A percentile compares a stretch with the other conserved stretches of the same genome.
These are phyloP conservation scores for Pichia thaimueangensis DNA, from an alignment of 805 yeast species.

Conservation along the genomic window DNA sequence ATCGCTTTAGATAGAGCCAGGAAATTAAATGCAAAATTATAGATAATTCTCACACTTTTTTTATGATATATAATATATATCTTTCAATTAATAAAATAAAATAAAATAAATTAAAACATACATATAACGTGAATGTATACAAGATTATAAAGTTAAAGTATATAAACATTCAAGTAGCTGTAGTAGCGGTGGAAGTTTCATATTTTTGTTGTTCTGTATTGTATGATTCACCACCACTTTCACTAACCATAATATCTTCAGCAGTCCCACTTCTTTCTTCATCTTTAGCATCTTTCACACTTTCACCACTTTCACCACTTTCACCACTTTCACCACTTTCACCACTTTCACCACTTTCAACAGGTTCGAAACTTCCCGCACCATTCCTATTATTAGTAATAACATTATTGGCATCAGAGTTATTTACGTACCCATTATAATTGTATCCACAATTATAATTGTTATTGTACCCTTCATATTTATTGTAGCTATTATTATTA, in stretches of 20 bases:
- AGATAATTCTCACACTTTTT: too few relatives aligned
- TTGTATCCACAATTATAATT: not conserved
- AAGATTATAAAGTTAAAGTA: too few relatives aligned
- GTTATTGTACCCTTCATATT: not conserved
- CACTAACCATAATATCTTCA: too few relatives aligned
- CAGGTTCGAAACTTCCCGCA: not conserved
- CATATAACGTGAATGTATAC: too few relatives aligned
- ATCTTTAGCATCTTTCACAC: not conserved
- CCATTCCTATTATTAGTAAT: not conserved
- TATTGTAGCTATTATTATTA: not conserved
- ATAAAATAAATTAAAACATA: too few relatives aligned
- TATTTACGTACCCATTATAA: not conserved
- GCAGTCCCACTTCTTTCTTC: not conserved
- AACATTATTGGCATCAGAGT: not conserved
- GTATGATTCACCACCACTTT: not conserved
- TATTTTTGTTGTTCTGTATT: too few relatives aligned
- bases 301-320: not conserved
- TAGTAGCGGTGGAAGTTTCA: too few relatives aligned
- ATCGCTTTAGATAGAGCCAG: conserved; percentile 73
- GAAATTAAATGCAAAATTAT: conserved; percentile 40
- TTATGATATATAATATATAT: too few relatives aligned
- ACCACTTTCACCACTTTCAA: too few relatives aligned
- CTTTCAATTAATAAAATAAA: too few relatives aligned
- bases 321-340: not conserved
- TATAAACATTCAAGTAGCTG: too few relatives aligned